Conservation (phyloP, 306 rosid species). For the Trifolium fragiferum region DNA sequence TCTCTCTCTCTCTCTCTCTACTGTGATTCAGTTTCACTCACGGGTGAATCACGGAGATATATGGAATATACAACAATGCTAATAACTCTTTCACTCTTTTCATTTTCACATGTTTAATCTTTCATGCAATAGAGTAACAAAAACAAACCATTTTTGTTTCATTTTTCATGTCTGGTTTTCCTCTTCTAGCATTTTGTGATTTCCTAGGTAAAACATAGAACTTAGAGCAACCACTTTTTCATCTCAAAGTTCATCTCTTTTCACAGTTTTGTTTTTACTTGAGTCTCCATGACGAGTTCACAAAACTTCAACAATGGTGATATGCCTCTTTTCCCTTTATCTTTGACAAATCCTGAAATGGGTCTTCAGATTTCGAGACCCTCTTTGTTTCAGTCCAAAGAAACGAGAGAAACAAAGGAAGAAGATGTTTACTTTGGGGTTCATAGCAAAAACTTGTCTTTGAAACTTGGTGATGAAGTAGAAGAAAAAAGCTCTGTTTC, state of each 20-base stretch:
- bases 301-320: constrained; percentile 41
- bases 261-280: not conserved
- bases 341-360: constrained; percentile 43
- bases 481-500: constrained; percentile 31
- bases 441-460: constrained; percentile 37
- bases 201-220: not conserved
- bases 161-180: not conserved
- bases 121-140: constrained; percentile 3
- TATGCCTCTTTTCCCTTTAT: constrained; percentile 40
- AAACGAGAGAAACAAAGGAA: not conserved
- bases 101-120: constrained; percentile 4
- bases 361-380: constrained; percentile 52
- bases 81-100: constrained; percentile 10
- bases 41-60: constrained; percentile 19
- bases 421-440: constrained; percentile 27
- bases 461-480: constrained; percentile 52
- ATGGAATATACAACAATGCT: constrained; percentile 33
- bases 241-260: constrained; percentile 28
- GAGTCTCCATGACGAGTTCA: constrained; percentile 48
- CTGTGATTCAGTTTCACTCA: constrained; percentile 28
- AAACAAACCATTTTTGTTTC: not conserved
- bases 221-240: not conserved
- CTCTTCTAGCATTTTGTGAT: constrained; percentile 34
- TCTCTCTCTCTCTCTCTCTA: constrained; percentile 26
- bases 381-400: constrained; percentile 26